Evolutionary conservation across 1,139 yeast species (phyloP), one percentile per base, ranked within the genome.

Genomic region (Debaryomyces coudertii): DNA sequence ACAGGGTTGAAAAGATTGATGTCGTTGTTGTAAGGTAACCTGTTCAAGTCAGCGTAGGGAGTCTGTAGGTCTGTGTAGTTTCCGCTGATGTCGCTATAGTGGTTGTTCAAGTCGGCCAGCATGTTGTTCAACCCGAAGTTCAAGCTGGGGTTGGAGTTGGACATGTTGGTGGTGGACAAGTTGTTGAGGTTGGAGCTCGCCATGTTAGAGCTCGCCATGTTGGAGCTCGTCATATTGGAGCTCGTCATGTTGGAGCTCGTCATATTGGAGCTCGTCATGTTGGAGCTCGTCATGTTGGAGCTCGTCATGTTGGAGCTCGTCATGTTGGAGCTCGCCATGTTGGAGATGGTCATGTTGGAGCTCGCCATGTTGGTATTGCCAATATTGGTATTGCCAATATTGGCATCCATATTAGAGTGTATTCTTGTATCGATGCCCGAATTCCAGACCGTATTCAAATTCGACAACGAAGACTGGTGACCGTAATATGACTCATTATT

Each of bases 401-500:
- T 29, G 9, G 33, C 9, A 15, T 24, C 25, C 25, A 33, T 33
- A n/a, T 12, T 18, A 11, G 40, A 1, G 12, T 25, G 16, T 30
- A 36, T 36, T 24, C 41, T 27, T 16, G 41, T 16, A 24, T 38
- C 34, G 22, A 38, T 27, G 20, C 22, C 14, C 2, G 41, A 27
- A 16, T 20, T 38, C 41, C 41, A 38, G 14, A 38, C 30, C 4
- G 35, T 27, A 16, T 38, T 38, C 16, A 38, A 12, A n/a, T 33
- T 33, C n/a, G 41, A 27, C 18, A 29, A 28, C 24, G 63, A 59
- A 5, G 60, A 53, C n/a, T 47, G 47, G 43, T 52, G 51, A 27
- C 50, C 48, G 45, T 57, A 54, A 43, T 58, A 51, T 23, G 37
- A 40, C 15, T 44, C 44, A 22, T 36, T 44, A 6, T 40, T 22